These are phyloP conservation scores for Capsicum rhomboideum DNA, from an alignment of 257 asterid genomes.

Conservation along the genomic window DNA sequence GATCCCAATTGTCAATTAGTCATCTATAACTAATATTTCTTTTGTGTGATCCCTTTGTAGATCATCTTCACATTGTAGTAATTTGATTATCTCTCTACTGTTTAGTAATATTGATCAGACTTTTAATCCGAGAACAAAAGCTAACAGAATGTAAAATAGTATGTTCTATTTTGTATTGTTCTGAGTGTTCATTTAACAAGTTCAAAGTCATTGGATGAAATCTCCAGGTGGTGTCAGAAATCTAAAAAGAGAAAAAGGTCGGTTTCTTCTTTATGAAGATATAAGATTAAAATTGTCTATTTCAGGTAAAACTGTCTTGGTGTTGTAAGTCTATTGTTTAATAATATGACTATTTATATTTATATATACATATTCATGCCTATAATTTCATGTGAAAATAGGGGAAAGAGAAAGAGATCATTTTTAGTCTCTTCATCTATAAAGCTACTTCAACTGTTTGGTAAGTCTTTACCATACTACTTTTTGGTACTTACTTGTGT, in stretches of 20 bases:
- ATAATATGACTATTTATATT: neutral
- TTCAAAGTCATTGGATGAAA: constrained; percentile 94
- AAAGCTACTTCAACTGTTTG: too few species aligned
- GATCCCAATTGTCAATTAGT: neutral
- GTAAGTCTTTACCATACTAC: too few species aligned
- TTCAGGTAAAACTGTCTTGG: neutral
- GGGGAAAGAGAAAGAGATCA: too few species aligned
- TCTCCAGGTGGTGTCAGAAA: constrained; percentile 78
- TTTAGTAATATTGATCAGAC: too few species aligned
- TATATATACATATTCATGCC: neutral
- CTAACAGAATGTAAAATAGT: neutral
- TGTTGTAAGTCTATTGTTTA: neutral
- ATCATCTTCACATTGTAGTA: neutral
- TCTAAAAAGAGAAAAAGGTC: constrained; percentile 91
- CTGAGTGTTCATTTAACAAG: constrained; percentile 80
- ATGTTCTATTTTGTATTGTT: constrained; percentile 47
- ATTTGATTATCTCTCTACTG: neutral
- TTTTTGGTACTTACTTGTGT: too few species aligned
- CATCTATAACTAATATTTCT: neutral
- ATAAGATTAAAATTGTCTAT: neutral
- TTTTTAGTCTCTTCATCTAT: too few species aligned
- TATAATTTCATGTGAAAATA: too few species aligned
- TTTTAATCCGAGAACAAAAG: neutral
- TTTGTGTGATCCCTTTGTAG: neutral
- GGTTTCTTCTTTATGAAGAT: constrained; percentile 9